Evolutionary conservation across 257 asterid genomes (phyloP).

Genomic region (Nicotiana otophora): DNA sequence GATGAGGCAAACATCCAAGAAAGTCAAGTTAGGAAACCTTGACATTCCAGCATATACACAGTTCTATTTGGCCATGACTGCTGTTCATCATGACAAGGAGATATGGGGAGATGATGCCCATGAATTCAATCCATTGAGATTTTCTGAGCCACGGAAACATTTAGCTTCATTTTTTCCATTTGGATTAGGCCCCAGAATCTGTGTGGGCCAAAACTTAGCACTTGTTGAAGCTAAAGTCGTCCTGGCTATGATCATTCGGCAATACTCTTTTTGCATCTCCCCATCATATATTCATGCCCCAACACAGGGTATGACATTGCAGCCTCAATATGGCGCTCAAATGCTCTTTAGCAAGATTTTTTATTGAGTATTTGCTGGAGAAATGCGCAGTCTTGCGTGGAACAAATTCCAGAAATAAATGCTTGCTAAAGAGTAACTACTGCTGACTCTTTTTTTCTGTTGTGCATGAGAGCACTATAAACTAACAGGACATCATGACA

Average conservation of each 20-base stretch:
- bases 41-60: constrained; percentile 27
- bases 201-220: constrained; percentile 36
- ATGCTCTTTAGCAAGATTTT: constrained; percentile 17
- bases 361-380: not conserved
- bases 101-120: constrained; percentile 38
- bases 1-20: constrained; percentile 18
- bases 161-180: constrained; percentile 32
- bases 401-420: not conserved
- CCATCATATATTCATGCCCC: constrained; percentile 39
- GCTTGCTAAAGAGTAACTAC: not conserved
- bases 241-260: constrained; percentile 27
- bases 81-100: constrained; percentile 26
- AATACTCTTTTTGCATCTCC: constrained; percentile 20
- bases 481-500: not conserved
- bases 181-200: constrained; percentile 31
- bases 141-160: constrained; percentile 21
- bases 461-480: not conserved
- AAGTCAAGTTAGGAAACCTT: constrained; percentile 24
- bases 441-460: not conserved
- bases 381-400: not conserved
- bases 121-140: constrained; percentile 35
- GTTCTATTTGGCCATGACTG: constrained; percentile 19
- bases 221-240: constrained; percentile 31
- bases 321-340: constrained; percentile 35
- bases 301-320: constrained; percentile 11